Base-by-base conservation (phyloP, 805 yeast species). In the Candida peoriensis region DNA sequence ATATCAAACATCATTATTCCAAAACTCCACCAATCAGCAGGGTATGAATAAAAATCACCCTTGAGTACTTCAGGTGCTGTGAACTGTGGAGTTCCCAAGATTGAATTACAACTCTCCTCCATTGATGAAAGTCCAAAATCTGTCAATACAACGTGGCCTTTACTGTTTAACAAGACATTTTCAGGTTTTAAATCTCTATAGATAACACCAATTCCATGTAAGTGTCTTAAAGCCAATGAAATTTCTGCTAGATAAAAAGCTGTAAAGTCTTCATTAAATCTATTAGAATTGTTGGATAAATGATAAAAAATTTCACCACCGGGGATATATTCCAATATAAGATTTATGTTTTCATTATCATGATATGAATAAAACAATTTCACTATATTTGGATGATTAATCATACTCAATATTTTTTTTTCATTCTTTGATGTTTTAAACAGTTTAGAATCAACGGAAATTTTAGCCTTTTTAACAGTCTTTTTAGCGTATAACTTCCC, bases 11-110 rank as follows among this genome's bases (percentile, higher is more conserved):
- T 61, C 30, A 87, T 78, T 13, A 93, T 80, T 0, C 96, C 96
- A 26, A 87, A 61, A 0, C 95, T 83, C 88, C 95, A 87, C 90
- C 95, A 86, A 55, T 87, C 96, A 26, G 88, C 94, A 30, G 76
- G 70, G 35, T 74, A 81, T 44, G 82, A 86, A 55, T 87, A 88
- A 14, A 74, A 72, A 46, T 78, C 73, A n/a, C 95, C 96, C 37
- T 69, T 72, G 22, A 88, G 61, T 11, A 88, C 81, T 55, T 87
- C 96, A 3, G 96, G 96, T 0, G 96, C 96, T 71, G 85, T 46
- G 28, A 64, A 60, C 36, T 71, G 70, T 5, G 66, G 73, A 4
- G 72, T 63, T 18, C 71, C 68, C 24, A 64, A 52, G 33, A 71
- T 51, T 0, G 76, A 58, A 36, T 63, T 60, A 17, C 62, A 48